Conservation (phyloP, 2,329 filamentous ascomycete species). For the Aspergillus hortae region DNA sequence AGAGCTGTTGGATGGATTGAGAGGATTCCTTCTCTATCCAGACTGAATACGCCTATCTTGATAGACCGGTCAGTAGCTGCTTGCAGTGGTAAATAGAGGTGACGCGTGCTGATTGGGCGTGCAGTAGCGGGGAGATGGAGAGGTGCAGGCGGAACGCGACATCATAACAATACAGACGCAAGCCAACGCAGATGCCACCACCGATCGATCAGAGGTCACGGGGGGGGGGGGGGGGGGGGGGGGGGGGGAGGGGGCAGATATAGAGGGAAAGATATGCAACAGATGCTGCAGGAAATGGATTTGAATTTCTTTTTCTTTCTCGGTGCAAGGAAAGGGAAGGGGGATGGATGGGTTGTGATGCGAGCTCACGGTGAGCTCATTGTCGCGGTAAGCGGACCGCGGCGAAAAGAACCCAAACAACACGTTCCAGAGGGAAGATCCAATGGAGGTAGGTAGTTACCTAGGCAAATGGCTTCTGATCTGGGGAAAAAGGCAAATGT, state of each 20-base stretch:
- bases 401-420: slow-evolving; percentile 12
- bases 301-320: no score
- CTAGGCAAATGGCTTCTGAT: slow-evolving; percentile 3
- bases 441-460: slow-evolving; percentile 6
- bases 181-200: slow-evolving; percentile 1
- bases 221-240: no score
- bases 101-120: slow-evolving; percentile 26
- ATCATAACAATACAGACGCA: slow-evolving; percentile 12
- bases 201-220: not conserved
- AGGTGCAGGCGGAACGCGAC: slow-evolving; percentile 16
- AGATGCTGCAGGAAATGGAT: no score
- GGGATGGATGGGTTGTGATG: not conserved
- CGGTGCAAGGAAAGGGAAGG: not conserved
- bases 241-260: no score
- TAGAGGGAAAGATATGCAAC: not conserved
- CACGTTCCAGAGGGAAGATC: slow-evolving; percentile 1
- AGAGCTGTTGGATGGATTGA: not conserved
- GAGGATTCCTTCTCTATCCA: not conserved
- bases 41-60: slow-evolving; percentile 5
- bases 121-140: slow-evolving; percentile 7
- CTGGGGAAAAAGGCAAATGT: not conserved
- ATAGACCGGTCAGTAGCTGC: slow-evolving; percentile 12
- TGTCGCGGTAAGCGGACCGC: slow-evolving; percentile 18
- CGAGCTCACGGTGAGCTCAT: slow-evolving; percentile 1
- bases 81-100: slow-evolving; percentile 13